These are phyloP conservation scores for Heliamphora ciliata DNA, from an alignment of 179 eudicot species.

Conservation along the genomic window DNA sequence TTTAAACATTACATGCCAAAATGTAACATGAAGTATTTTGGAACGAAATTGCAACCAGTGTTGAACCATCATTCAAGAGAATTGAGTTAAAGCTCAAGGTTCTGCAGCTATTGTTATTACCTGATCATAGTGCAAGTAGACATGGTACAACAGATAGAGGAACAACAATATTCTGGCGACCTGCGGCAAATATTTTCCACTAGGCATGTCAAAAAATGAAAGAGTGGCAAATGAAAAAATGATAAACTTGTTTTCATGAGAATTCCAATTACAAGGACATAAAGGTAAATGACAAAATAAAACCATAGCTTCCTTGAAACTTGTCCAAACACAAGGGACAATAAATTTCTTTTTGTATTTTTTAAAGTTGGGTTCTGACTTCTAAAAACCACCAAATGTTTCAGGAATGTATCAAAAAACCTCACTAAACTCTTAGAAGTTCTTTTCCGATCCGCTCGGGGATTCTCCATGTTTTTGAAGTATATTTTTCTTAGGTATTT, in stretches of 20 bases:
- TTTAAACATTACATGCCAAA: not conserved
- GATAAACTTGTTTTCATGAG: too few relatives aligned
- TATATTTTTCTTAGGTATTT: too few relatives aligned
- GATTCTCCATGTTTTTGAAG: too few relatives aligned
- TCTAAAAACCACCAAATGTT: too few relatives aligned
- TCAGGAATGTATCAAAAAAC: too few relatives aligned
- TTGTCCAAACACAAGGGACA: too few relatives aligned
- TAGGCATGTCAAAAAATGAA: not conserved
- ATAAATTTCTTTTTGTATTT: not conserved
- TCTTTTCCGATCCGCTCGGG: too few relatives aligned
- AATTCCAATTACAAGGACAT: not conserved
- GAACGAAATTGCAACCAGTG: not conserved
- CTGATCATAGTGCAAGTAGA: constrained; percentile 56
- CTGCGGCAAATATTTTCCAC: constrained; percentile 30
- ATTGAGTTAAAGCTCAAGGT: not conserved
- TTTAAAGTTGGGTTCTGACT: not conserved
- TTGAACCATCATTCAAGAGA: not conserved
- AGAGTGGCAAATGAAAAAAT: too few relatives aligned
- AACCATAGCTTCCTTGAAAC: too few relatives aligned
- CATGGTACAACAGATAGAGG: constrained; percentile 56
- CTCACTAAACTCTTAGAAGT: too few relatives aligned
- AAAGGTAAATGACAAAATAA: not conserved
- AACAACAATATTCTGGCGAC: constrained; percentile 74
- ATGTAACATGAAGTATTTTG: not conserved
- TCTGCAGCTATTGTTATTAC: constrained; percentile 22